Evolutionary conservation across 164 flowering plant genomes (phyloP).

Genomic region (Dillenia turbinata): DNA sequence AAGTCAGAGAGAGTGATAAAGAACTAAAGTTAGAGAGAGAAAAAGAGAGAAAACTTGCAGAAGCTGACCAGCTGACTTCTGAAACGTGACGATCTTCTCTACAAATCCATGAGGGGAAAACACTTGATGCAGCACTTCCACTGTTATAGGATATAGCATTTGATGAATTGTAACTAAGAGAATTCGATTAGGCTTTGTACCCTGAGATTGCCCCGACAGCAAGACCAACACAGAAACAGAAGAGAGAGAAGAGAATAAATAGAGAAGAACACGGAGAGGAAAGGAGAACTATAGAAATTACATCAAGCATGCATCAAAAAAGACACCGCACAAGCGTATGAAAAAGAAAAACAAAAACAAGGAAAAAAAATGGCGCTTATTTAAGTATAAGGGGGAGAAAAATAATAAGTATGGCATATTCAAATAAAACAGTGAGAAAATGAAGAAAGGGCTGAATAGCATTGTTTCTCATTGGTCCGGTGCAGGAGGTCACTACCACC

Average conservation of each 20-base stretch:
- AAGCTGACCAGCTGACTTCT: constrained; percentile 99
- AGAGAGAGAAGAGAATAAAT: constrained; percentile 59
- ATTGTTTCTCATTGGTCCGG: no score
- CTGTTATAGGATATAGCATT: constrained; percentile 96
- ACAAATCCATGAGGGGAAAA: constrained; percentile 98
- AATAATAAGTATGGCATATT: no score
- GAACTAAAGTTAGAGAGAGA: constrained; percentile 10
- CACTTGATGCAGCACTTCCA: constrained; percentile 99
- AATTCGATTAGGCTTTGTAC: constrained; percentile 91
- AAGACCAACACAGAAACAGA: constrained; percentile 54
- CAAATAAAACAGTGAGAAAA: no score
- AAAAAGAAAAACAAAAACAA: no score
- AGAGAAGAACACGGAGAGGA: constrained; percentile 45
- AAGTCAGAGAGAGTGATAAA: constrained; percentile 11
- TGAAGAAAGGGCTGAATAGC: no score
- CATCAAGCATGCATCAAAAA: neutral
- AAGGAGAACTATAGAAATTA: constrained; percentile 20
- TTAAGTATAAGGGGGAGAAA: no score
- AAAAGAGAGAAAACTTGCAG: constrained; percentile 50
- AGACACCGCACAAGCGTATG: no score
- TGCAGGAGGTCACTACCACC: no score
- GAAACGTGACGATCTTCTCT: constrained; percentile 99
- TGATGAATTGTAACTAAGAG: constrained; percentile 96
- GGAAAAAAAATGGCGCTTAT: no score
- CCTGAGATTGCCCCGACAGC: constrained; percentile 64